A percentile compares a stretch with the other conserved stretches of the same genome.
phyloP scores from a whole-genome alignment of 78 protist species.

The Dictyostelium intermedium region DNA sequence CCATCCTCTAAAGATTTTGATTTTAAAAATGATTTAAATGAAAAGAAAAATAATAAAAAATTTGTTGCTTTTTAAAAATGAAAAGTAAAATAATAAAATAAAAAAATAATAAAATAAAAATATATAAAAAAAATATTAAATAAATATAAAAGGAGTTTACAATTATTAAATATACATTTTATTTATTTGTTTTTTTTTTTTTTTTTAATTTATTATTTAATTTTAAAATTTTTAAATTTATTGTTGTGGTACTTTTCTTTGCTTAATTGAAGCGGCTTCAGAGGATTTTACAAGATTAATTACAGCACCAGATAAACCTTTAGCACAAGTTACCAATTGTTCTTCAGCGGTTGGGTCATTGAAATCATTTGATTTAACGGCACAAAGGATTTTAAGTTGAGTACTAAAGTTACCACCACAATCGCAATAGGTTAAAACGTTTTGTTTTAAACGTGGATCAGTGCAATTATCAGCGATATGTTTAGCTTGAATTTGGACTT shows the following conservation, averaged over 20 bases:
- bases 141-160: too few relatives aligned
- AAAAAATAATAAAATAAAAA: too few relatives aligned
- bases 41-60: background rate
- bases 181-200: background rate
- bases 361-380: constrained; percentile 33
- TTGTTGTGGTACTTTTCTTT: constrained; percentile 3
- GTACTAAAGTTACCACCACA: constrained; percentile 78
- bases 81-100: too few relatives aligned
- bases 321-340: constrained; percentile 75
- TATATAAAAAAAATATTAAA: too few relatives aligned
- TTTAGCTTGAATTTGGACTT: constrained; percentile 40
- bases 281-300: constrained; percentile 66
- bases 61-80: background rate
- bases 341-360: constrained; percentile 60
- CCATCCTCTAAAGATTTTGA: background rate
- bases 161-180: background rate
- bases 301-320: constrained; percentile 62
- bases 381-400: constrained; percentile 66
- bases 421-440: constrained; percentile 60
- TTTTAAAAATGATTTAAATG: background rate
- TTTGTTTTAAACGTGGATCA: constrained; percentile 65
- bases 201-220: background rate
- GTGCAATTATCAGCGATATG: constrained; percentile 53
- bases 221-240: background rate
- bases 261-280: constrained; percentile 49